These are phyloP conservation scores for Sporobolus alterniflorus DNA, from an alignment of 202 grass and related monocot species.

Conservation along the genomic window DNA sequence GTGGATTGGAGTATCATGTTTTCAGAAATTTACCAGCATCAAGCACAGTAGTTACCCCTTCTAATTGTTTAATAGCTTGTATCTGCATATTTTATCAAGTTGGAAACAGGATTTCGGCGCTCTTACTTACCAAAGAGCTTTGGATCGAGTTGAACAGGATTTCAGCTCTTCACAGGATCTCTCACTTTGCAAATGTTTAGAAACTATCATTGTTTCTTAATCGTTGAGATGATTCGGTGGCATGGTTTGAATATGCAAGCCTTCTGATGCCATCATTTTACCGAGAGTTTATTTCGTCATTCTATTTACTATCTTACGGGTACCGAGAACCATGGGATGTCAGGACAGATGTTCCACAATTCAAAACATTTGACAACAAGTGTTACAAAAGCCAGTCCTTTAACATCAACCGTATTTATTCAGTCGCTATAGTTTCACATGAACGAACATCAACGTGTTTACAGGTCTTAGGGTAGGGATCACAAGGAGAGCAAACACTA, in stretches of 20 bases:
- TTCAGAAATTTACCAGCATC: background rate
- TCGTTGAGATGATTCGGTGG: background rate
- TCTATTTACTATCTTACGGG: background rate
- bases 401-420: constrained; percentile 48
- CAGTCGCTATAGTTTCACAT: constrained; percentile 20
- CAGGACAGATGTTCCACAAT: background rate
- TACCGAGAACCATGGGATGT: background rate
- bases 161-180: background rate
- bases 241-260: background rate
- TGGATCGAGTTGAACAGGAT: background rate
- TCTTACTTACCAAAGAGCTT: background rate
- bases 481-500: background rate
- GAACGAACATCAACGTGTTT: constrained; percentile 29
- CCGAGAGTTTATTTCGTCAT: background rate
- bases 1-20: background rate
- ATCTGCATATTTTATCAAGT: background rate
- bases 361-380: background rate
- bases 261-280: background rate
- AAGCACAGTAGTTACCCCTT: background rate
- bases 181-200: background rate
- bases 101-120: background rate
- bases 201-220: background rate
- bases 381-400: background rate
- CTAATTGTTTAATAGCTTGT: background rate
- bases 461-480: background rate